A percentile compares a stretch with the other conserved stretches of the same genome.
These are phyloP conservation scores for Thermomucor indicae-seudaticae DNA, from an alignment of 371 early-diverging fungal genomes.

Conservation along the genomic window DNA sequence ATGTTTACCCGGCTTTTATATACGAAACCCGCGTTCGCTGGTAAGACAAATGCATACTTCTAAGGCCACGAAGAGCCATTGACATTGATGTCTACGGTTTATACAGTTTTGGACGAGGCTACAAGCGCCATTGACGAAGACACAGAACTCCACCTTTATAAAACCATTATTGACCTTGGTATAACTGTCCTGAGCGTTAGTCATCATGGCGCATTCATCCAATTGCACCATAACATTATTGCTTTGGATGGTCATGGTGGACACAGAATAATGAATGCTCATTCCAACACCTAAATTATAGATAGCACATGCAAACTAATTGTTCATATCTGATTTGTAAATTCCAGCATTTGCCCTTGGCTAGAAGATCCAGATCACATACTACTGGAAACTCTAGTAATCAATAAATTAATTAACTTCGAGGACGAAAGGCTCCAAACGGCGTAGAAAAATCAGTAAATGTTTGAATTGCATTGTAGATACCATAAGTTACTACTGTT, in stretches of 20 bases:
- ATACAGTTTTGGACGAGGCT: conserved; percentile 67
- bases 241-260: conserved; percentile 40
- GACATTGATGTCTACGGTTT: neutral
- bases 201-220: conserved; percentile 49
- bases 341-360: too few relatives aligned
- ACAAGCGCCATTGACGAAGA: conserved; percentile 65
- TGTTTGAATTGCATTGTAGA: too few relatives aligned
- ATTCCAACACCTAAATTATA: conserved; percentile 4
- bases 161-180: conserved; percentile 20
- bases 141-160: conserved; percentile 51
- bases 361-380: too few relatives aligned
- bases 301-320: neutral
- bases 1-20: conserved; percentile 69
- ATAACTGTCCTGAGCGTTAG: conserved; percentile 70
- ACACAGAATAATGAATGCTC: too few relatives aligned
- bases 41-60: conserved; percentile 27
- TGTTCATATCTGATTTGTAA: too few relatives aligned
- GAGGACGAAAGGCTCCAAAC: too few relatives aligned
- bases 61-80: neutral
- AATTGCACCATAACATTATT: conserved; percentile 47
- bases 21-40: conserved; percentile 64
- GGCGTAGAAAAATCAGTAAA: too few relatives aligned
- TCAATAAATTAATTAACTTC: too few relatives aligned
- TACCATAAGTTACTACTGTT: too few relatives aligned
- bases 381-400: too few relatives aligned